Evolutionary conservation across 176 grass and related monocot genomes (phyloP).

Genomic region (Aegilops bicornis): DNA sequence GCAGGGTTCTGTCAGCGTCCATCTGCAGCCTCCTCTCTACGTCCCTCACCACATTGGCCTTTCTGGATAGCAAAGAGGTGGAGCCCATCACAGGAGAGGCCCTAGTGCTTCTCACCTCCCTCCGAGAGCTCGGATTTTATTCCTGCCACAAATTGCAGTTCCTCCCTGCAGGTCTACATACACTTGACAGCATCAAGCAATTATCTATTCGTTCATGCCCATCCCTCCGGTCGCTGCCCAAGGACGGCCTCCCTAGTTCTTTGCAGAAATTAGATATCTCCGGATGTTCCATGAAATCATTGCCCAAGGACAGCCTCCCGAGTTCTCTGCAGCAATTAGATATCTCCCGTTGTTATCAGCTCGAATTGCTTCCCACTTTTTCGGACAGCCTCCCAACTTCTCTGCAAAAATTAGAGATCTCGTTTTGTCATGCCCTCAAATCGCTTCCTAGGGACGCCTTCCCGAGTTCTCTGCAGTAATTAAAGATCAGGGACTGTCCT

Average conservation of each 20-base stretch:
- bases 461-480: background rate
- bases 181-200: background rate
- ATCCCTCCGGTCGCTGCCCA: background rate
- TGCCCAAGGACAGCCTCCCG: too few relatives aligned
- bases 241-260: too few relatives aligned
- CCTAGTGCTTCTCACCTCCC: too few relatives aligned
- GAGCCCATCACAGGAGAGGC: background rate
- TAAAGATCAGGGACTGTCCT: too few relatives aligned
- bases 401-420: background rate
- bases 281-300: too few relatives aligned
- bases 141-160: background rate
- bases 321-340: background rate
- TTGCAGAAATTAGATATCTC: too few relatives aligned
- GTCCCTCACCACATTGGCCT: background rate
- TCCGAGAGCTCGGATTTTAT: too few relatives aligned
- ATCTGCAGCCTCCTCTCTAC: background rate
- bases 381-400: background rate
- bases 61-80: background rate
- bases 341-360: background rate
- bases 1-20: background rate
- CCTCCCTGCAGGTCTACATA: background rate
- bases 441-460: background rate
- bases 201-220: background rate
- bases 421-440: rapidly evolving
- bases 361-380: background rate